Evolutionary conservation across 2,329 filamentous ascomycete genomes (phyloP), one percentile per base, ranked within the genome.

Genomic region (Fusarium tanahbumbuense): DNA sequence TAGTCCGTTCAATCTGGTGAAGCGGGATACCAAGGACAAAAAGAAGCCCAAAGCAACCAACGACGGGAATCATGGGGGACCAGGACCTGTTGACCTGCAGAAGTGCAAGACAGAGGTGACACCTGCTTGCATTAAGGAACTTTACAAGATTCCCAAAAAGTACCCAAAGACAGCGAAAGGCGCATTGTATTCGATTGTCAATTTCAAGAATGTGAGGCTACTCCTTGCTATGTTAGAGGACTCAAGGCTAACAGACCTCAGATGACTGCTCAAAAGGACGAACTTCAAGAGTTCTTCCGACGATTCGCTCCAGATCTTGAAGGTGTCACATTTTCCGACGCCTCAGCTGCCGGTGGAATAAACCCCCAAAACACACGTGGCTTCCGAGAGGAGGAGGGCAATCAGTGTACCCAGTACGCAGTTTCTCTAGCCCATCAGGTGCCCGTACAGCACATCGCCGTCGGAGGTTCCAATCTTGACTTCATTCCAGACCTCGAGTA

Each of bases 161-260:
- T 88, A 91, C 11, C 81, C 86, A 10, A 88, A 78, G 23, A 86
- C 89, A 13, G 87, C 83, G 73, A 88, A 83, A 25, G 91, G 81
- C 1, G 90, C 91, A 60, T 87, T 85, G 61, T 87, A 90, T 53
- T 91, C 90, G n/a, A 88, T 93, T 20, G 71, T 72, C 22, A 84
- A 83, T 7, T 86, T 85, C 64, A 70, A 80, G 1, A 76, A 79
- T 40, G 82, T 81, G 25, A 71, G 75, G 66, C 2, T 2, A 20
- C 12, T 28, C 32, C 8, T 18, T 5, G 27, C 27, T 11, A 11
- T 11, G 9, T 5, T 27, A 27, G 10, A 11, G 4, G 27, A 27
- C 10, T 5, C 27, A 11, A 11, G 4, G 27, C 27, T 76, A 13
- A 75, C 45, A 37, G 16, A 12, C 28, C 16, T 5, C 27, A 84